Conservation (phyloP, 1,284 basidiomycete species). For the Vanrija pseudolonga region DNA sequence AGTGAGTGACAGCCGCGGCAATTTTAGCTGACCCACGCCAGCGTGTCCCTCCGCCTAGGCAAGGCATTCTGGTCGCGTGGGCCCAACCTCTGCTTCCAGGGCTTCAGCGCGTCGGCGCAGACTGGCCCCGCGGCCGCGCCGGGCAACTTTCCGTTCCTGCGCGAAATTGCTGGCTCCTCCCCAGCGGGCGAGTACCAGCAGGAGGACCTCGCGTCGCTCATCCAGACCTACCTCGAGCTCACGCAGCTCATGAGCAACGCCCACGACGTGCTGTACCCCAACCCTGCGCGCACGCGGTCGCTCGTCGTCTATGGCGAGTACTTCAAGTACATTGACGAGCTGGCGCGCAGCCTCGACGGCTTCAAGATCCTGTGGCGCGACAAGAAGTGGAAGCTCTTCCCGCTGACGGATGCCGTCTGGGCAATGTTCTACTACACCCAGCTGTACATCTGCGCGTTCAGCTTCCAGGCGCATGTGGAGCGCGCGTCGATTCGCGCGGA, state of each 20-base stretch:
- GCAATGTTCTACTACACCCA: slow-evolving; percentile 45
- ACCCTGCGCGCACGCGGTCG: slow-evolving; percentile 40
- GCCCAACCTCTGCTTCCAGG: slow-evolving; percentile 46
- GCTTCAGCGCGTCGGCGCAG: slow-evolving; percentile 43
- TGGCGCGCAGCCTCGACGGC: slow-evolving; percentile 42
- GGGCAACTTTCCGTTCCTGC: slow-evolving; percentile 45
- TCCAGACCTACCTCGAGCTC: slow-evolving; percentile 48
- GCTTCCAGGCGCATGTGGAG: slow-evolving; percentile 50
- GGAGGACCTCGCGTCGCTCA: slow-evolving; percentile 42
- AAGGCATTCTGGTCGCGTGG: slow-evolving; percentile 50
- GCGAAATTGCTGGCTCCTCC: slow-evolving; percentile 20
- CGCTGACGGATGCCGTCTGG: slow-evolving; percentile 41
- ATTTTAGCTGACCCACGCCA: slow-evolving; percentile 7
- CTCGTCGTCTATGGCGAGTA: slow-evolving; percentile 45
- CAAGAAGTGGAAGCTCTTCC: slow-evolving; percentile 43
- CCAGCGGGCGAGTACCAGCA: slow-evolving; percentile 21
- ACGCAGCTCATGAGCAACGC: slow-evolving; percentile 49
- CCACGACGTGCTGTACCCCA: slow-evolving; percentile 48
- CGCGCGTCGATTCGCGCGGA: slow-evolving; percentile 43
- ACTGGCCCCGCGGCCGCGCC: slow-evolving; percentile 44
- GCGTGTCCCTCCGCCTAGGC: slow-evolving; percentile 45
- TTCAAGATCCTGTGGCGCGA: slow-evolving; percentile 45
- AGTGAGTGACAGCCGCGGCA: slow-evolving; percentile 23
- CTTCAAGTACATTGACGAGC: slow-evolving; percentile 49
- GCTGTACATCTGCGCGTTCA: slow-evolving; percentile 48